phyloP scores from a whole-genome alignment of 345 rosid genomes.

The Euclidium syriacum region DNA sequence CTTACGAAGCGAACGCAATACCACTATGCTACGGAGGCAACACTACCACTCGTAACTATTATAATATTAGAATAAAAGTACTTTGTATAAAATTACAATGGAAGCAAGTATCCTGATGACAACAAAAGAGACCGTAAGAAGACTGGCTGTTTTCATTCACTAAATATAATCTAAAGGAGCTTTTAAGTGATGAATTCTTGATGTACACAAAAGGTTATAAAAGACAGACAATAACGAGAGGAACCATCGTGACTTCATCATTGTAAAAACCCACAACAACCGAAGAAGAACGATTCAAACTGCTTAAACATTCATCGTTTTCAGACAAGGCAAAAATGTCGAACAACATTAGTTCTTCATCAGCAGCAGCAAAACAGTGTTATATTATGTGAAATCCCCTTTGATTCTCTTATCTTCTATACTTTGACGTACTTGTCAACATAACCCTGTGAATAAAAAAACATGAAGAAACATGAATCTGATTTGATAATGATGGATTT shows the following conservation, averaged over 20 bases:
- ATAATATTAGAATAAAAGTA: too few relatives aligned
- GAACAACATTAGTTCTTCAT: constrained; percentile 6
- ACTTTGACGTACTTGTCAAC: constrained; percentile 79
- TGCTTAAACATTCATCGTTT: constrained; percentile 3
- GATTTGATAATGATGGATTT: not conserved
- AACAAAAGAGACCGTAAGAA: too few relatives aligned
- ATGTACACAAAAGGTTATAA: not conserved
- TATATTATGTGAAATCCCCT: not conserved
- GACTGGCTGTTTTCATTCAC: too few relatives aligned
- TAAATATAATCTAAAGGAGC: too few relatives aligned
- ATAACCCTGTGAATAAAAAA: constrained; percentile 55
- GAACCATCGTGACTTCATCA: constrained; percentile 3
- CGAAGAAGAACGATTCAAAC: constrained; percentile 1
- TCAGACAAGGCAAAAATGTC: constrained; percentile 1
- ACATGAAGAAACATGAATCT: not conserved
- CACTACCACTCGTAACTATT: fast-evolving
- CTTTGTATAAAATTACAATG: too few relatives aligned
- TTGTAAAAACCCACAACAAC: not conserved
- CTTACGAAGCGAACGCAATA: constrained; percentile 99
- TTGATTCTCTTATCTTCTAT: constrained; percentile 27
- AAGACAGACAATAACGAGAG: not conserved
- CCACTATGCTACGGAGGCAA: constrained; percentile 97
- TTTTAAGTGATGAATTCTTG: not conserved
- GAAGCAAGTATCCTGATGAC: too few relatives aligned
- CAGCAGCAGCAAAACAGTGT: not conserved